Percentiles rank a stretch among this genome's conserved stretches.
phyloP scores from a whole-genome alignment of 306 rosid species.

The Oemleria cerasiformis region DNA sequence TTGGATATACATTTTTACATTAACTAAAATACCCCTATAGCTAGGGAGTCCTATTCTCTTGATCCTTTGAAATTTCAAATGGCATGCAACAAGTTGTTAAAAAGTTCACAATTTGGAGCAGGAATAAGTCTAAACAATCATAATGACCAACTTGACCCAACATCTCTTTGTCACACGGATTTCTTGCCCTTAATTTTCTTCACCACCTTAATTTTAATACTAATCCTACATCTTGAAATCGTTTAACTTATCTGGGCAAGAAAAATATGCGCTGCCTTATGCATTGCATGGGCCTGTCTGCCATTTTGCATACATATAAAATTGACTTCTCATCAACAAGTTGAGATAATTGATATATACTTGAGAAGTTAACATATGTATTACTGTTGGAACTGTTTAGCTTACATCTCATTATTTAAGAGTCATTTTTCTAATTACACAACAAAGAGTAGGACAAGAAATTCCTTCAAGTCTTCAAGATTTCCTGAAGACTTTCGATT shows the following conservation, averaged over 20 bases:
- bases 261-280: not conserved
- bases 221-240: not conserved
- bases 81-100: not conserved
- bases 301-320: not conserved
- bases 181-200: not conserved
- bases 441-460: too few species aligned
- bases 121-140: not conserved
- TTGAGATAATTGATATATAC: not conserved
- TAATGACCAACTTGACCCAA: not conserved
- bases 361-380: too few species aligned
- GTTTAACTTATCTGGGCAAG: not conserved
- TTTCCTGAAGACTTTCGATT: too few species aligned
- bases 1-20: too few species aligned
- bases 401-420: too few species aligned
- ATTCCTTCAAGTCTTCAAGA: too few species aligned
- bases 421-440: too few species aligned
- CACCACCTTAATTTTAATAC: too few species aligned
- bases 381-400: too few species aligned
- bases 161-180: conserved; percentile 7
- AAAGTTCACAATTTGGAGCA: not conserved
- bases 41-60: not conserved
- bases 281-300: not conserved
- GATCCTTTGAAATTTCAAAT: not conserved
- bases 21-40: not conserved
- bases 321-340: conserved; percentile 5